A percentile compares a stretch with the other conserved stretches of the same genome.
Evolutionary conservation across 1,284 basidiomycete genomes (phyloP).

Genomic region (Ganoderma resinaceum): DNA sequence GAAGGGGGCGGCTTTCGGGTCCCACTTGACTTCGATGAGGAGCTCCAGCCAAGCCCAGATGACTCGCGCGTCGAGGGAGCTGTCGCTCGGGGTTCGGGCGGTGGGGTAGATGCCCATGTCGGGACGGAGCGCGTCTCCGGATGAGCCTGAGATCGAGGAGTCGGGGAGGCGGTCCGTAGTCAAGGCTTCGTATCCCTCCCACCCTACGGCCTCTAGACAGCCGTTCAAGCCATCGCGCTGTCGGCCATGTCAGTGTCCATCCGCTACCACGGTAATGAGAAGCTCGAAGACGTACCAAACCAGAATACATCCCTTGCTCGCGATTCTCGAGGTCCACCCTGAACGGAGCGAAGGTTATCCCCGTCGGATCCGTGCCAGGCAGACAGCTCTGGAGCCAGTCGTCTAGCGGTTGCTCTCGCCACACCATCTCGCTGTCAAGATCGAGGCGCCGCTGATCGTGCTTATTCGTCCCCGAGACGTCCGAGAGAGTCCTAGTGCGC

Average conservation of each 20-base stretch:
- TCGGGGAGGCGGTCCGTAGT: background rate
- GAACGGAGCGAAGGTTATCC: background rate
- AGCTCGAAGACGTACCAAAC: background rate
- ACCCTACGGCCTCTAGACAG: background rate
- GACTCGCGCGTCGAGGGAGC: background rate
- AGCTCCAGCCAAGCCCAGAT: constrained; percentile 3
- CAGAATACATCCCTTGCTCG: background rate
- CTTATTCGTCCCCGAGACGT: constrained; percentile 1
- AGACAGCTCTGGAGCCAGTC: background rate
- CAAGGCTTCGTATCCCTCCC: background rate
- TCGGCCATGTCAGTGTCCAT: background rate
- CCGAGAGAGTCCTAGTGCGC: background rate
- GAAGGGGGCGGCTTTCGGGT: background rate
- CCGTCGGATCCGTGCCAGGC: background rate
- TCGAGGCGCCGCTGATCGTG: background rate
- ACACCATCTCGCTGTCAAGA: background rate
- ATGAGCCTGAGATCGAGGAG: background rate
- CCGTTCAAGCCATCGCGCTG: background rate
- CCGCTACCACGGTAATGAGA: too few species aligned
- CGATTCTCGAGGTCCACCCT: background rate
- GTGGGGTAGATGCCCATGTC: constrained; percentile 5
- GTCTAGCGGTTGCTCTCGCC: background rate
- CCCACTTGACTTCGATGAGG: constrained; percentile 7
- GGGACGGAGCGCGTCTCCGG: background rate
- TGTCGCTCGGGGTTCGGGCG: background rate